Base-by-base conservation (phyloP, 2,329 filamentous ascomycete genomes). In the Didymella keratinophila region DNA sequence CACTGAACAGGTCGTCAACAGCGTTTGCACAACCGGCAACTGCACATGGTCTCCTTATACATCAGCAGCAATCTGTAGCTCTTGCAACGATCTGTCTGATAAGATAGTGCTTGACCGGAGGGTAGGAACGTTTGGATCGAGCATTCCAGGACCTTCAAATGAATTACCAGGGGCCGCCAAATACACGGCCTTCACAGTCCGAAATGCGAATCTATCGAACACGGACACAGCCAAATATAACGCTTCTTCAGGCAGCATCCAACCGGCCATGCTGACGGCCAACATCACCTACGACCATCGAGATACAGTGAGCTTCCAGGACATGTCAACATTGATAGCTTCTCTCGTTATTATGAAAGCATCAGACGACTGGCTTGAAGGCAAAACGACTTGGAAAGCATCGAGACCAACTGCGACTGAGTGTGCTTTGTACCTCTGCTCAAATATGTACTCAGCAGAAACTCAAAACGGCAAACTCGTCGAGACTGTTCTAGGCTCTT, bases 11-110 rank as follows among this genome's bases (percentile, higher is more conserved):
- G 48, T 23, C 51, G 49, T 39, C 7, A 51, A 20, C 27, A 42
- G 8, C 18, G 25, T 32, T 10, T 65, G 60, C 28, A 23, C 37
- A 3, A 61, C 57, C 3, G 62, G 57, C 1, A 62, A 65, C 21
- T 65, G 57, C 28, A 65, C 52, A 11, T 63, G 57, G 60, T 27
- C 60, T 25, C 3, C 2, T 0, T 65, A 52, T 6, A 41, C 58
- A 0, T 61, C 60, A 6, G 48, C 55, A 11, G 60, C 62, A 8
- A 36, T 65, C 0, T 65, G 54, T 11, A 65, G 47, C 18, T 42
- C 45, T 10, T 64, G 60, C 32, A 34, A 52, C 8, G 59, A 62
- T 41, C 5, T 62, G 4, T 60, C 59, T 7, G 27, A n/a, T 2
- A 14, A 32, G 12, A 32, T 32, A 4, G 12, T 32, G 11, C 30